Conservation (phyloP, 768 basidiomycete species). For the Boletus eberwhitei region DNA sequence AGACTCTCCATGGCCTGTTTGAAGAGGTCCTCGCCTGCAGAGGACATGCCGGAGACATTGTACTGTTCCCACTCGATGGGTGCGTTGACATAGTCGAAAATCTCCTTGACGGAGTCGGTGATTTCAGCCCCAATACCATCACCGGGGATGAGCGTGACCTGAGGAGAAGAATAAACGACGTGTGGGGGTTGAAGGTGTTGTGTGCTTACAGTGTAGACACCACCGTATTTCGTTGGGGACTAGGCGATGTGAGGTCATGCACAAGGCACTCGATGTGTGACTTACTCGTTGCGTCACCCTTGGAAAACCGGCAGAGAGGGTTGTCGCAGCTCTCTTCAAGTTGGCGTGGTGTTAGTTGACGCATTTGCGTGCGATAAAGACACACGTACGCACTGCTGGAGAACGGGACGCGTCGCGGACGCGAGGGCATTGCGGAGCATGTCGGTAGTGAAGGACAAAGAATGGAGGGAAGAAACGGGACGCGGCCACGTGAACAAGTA, state of each 20-base stretch:
- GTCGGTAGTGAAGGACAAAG: conserved; percentile 14
- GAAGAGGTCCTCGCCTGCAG: conserved; percentile 91
- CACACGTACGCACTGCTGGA: conserved; percentile 49
- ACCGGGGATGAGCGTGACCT: conserved; percentile 97
- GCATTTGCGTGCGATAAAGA: background rate
- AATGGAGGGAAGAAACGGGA: conserved; percentile 34
- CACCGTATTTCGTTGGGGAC: conserved; percentile 88
- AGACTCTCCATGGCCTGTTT: conserved; percentile 97
- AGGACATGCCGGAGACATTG: conserved; percentile 94
- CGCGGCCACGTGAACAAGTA: background rate
- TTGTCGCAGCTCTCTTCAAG: conserved; percentile 64
- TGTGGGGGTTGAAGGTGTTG: background rate
- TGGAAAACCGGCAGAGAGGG: conserved; percentile 76
- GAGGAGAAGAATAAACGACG: conserved; percentile 23
- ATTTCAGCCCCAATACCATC: conserved; percentile 98
- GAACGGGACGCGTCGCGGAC: conserved; percentile 50
- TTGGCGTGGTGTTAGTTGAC: conserved; percentile 9
- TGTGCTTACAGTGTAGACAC: conserved; percentile 77
- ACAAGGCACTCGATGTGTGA: conserved; percentile 10
- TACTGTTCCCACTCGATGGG: conserved; percentile 99
- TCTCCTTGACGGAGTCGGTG: conserved; percentile 97
- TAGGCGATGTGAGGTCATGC: conserved; percentile 30
- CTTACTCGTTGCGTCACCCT: conserved; percentile 67
- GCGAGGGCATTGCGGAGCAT: conserved; percentile 71
- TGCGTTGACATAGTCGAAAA: conserved; percentile 95